Evolutionary conservation across 768 basidiomycete genomes (phyloP), one percentile per base, ranked within the genome.

Genomic region (Russula abietina): DNA sequence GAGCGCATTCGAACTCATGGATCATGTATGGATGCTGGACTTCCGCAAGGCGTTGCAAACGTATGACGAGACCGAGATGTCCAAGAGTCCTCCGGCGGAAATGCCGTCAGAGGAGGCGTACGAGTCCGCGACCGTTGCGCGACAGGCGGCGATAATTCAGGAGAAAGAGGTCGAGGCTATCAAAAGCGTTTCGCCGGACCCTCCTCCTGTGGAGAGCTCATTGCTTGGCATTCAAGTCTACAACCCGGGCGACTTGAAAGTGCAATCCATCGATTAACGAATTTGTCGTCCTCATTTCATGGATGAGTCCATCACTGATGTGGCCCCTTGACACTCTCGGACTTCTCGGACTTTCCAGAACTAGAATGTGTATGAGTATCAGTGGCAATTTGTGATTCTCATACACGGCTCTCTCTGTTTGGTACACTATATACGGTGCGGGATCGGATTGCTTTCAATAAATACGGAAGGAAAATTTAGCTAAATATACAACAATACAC

Each of bases 1-100:
- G 0, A 85, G 87, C 12, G 93, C 97, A 0, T 74, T 78, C 24
- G 93, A 97, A 70, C 82, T 98, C 32, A 83, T 94, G 76, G 80
- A 86, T 43, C 91, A 98, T 73, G 82, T 84, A 17, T 98, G 97
- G 96, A 89, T 96, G 81, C 76, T 88, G 45, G 85, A 88, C 58
- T 87, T 93, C 73, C 83, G 87, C 57, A 88, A 87, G 69, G 82
- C 85, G 10, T 76, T 92, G 41, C 71, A 81, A 54, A 83, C 77
- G 64, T 89, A 87, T 68, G 86, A 89, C 66, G 85, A 86, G 62
- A 79, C 79, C 2, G 85, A 87, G 68, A 76, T 82, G 65, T 78
- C 80, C 28, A 76, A 79, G 52, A 79, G 75, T 56, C 79, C 81
- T 56, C 76, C 80, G 9, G 69, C 72, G 11, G 75, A 80, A 61